A percentile compares a stretch with the other conserved stretches of the same genome.
Evolutionary conservation across 1,284 basidiomycete genomes (phyloP).

Genomic region (Albatrellus sp.): DNA sequence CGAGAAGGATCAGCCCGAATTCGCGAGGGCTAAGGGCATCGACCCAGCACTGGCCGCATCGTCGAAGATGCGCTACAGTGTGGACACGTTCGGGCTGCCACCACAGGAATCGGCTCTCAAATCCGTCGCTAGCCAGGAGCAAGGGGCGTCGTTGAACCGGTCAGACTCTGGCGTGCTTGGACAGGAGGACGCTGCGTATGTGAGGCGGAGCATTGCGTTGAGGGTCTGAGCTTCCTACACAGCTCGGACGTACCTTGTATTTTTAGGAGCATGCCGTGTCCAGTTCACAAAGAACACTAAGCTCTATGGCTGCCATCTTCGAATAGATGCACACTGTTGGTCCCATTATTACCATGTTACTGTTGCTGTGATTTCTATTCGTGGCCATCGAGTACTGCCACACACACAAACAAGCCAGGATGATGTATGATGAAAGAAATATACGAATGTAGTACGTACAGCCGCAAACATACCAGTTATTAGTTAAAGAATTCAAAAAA

Average conservation of each 20-base stretch:
- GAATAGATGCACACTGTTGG: background rate
- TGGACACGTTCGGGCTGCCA: background rate
- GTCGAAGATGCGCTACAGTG: background rate
- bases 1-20: background rate
- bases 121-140: background rate
- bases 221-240: background rate
- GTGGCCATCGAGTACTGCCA: too few relatives aligned
- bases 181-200: conserved; percentile 2
- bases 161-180: conserved; percentile 6
- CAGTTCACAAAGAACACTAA: background rate
- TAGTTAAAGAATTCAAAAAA: background rate
- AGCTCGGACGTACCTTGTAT: too few relatives aligned
- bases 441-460: conserved; percentile 5
- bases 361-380: too few relatives aligned
- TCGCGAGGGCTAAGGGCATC: conserved; percentile 14
- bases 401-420: background rate
- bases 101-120: background rate
- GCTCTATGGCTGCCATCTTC: background rate
- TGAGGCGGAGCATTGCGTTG: conserved; percentile 1
- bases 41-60: conserved; percentile 7
- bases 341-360: too few relatives aligned
- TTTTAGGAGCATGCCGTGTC: too few relatives aligned
- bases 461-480: background rate
- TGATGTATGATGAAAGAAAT: conserved; percentile 1
- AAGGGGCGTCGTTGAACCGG: background rate